phyloP scores from a whole-genome alignment of 257 asterid genomes.

The Orobanche coerulescens region DNA sequence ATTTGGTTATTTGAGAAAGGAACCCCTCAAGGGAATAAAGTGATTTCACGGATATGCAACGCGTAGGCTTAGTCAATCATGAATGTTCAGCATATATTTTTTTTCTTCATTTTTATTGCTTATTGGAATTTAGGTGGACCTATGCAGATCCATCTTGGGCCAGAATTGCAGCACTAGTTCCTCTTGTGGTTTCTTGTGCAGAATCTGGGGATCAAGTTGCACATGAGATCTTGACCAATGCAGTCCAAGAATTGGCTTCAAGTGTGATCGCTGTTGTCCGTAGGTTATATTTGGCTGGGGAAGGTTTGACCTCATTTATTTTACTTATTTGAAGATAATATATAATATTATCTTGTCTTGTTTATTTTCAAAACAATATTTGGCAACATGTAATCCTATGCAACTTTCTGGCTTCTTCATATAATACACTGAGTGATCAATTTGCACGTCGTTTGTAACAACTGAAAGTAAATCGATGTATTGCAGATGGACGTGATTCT shows the following conservation, averaged over 20 bases:
- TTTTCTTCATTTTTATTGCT: conserved; percentile 38
- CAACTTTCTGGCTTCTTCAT: neutral
- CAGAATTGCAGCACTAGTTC: conserved; percentile 93
- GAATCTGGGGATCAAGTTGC: conserved; percentile 91
- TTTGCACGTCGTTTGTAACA: neutral
- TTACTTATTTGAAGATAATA: too few species aligned
- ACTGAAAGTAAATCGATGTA: conserved; percentile 14
- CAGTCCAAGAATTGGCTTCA: conserved; percentile 74
- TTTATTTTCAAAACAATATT: too few species aligned
- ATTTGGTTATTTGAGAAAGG: neutral
- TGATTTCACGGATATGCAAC: conserved; percentile 2
- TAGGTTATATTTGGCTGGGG: conserved; percentile 68
- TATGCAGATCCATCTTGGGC: conserved; percentile 99
- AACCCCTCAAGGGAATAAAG: neutral
- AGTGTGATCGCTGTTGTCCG: conserved; percentile 87
- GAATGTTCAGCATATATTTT: conserved; percentile 22
- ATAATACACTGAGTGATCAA: conserved; percentile 2
- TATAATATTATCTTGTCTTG: too few species aligned
- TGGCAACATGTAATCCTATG: neutral
- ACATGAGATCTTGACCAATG: conserved; percentile 55
- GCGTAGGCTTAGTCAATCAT: conserved; percentile 10
- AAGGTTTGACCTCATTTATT: conserved; percentile 41
- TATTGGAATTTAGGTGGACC: conserved; percentile 92
- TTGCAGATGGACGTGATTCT: conserved; percentile 62
- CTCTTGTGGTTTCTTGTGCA: conserved; percentile 81